Conservation (phyloP, 768 basidiomycete genomes). For the Psilocybe sp. region DNA sequence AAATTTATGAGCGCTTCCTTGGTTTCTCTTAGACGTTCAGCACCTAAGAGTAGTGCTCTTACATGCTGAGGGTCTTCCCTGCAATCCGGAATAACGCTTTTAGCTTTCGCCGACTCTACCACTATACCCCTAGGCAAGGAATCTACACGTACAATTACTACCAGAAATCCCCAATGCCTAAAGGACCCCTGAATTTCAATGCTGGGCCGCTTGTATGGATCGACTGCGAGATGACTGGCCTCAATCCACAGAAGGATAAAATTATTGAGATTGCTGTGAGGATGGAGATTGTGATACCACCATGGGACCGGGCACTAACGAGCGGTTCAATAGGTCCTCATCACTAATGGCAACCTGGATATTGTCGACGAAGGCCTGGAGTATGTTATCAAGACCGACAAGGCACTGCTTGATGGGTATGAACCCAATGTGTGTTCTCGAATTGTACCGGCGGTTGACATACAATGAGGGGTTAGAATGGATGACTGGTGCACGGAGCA, state of each 20-base stretch:
- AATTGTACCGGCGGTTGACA: not conserved
- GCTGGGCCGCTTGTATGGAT: constrained; percentile 79
- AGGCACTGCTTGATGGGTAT: constrained; percentile 65
- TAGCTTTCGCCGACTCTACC: too few relatives aligned
- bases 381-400: constrained; percentile 73
- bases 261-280: constrained; percentile 79
- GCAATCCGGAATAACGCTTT: too few relatives aligned
- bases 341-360: constrained; percentile 83
- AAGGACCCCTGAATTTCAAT: constrained; percentile 29
- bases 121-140: too few relatives aligned
- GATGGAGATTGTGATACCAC: not conserved
- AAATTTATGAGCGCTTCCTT: too few relatives aligned
- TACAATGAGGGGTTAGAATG: constrained; percentile 54
- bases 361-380: constrained; percentile 78
- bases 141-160: too few relatives aligned
- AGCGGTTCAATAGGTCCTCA: constrained; percentile 56
- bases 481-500: constrained; percentile 83
- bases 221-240: constrained; percentile 87
- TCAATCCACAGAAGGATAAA: constrained; percentile 62
- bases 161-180: not conserved
- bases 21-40: too few relatives aligned
- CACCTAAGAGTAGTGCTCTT: too few relatives aligned
- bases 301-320: not conserved
- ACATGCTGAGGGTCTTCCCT: too few relatives aligned
- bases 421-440: constrained; percentile 13